phyloP scores from a whole-genome alignment of 1,284 basidiomycete species.

The Ustilago bromivora region DNA sequence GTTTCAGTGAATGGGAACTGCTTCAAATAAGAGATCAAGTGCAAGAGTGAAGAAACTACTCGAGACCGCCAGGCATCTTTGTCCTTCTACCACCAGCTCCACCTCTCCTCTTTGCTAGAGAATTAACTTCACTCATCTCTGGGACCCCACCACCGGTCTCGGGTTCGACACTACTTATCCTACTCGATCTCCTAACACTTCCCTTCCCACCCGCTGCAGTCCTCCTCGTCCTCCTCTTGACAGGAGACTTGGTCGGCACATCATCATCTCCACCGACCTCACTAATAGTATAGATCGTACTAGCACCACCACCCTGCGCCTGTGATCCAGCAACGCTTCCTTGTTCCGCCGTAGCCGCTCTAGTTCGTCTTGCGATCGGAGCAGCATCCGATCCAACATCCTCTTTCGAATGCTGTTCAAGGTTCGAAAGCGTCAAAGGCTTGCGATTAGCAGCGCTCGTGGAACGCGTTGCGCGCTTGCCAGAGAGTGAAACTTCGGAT shows the following conservation, averaged over 20 bases:
- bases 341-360: constrained; percentile 46
- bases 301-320: constrained; percentile 12
- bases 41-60: constrained; percentile 12
- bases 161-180: constrained; percentile 42
- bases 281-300: constrained; percentile 52
- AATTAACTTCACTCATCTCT: constrained; percentile 17
- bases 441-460: constrained; percentile 42
- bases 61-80: constrained; percentile 45
- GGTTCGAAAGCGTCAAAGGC: constrained; percentile 46
- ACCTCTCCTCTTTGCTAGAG: constrained; percentile 26
- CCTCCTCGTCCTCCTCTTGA: constrained; percentile 5
- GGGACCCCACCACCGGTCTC: neutral
- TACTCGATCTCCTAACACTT: constrained; percentile 33
- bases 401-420: constrained; percentile 33
- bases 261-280: constrained; percentile 34
- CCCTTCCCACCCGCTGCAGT: constrained; percentile 4
- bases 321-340: constrained; percentile 32
- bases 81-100: constrained; percentile 1
- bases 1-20: too few species aligned
- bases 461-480: constrained; percentile 36
- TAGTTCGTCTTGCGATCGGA: constrained; percentile 43
- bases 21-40: too few species aligned
- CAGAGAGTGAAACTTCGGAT: constrained; percentile 13
- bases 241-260: constrained; percentile 1
- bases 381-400: constrained; percentile 9